Evolutionary conservation across 163 green algal genomes (phyloP).

Genomic region (Smithsoniella earleae): DNA sequence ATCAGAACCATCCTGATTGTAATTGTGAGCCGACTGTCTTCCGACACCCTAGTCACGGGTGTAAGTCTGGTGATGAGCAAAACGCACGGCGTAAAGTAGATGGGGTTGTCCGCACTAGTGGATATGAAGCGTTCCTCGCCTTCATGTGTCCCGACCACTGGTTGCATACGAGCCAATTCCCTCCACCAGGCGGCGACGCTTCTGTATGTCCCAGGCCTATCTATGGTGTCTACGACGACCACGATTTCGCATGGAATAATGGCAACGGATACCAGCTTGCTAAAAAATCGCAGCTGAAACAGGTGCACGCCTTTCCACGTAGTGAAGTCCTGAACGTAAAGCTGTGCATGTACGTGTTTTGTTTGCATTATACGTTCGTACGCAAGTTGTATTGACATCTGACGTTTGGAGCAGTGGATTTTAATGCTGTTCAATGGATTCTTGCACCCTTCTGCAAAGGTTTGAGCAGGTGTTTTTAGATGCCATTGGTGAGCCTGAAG

Average conservation of each 20-base stretch:
- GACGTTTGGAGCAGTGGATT: too few species aligned
- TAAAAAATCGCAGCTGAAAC: not conserved
- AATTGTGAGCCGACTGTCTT: conserved; percentile 1
- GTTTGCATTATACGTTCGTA: too few species aligned
- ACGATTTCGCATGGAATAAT: conserved; percentile 57
- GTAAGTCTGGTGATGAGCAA: conserved; percentile 18
- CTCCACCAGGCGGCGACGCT: conserved; percentile 40
- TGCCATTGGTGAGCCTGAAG: conserved; percentile 41
- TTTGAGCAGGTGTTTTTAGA: conserved; percentile 52
- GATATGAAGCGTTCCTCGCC: conserved; percentile 48
- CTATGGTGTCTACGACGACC: conserved; percentile 52
- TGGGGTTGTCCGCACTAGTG: not conserved
- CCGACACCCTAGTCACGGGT: conserved; percentile 1
- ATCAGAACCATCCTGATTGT: conserved; percentile 3
- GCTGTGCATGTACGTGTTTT: not conserved
- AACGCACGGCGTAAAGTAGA: conserved; percentile 14
- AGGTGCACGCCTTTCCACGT: not conserved
- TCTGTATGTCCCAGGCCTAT: conserved; percentile 43
- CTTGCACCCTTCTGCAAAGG: too few species aligned
- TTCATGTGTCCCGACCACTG: conserved; percentile 52
- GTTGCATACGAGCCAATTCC: conserved; percentile 31
- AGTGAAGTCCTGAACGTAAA: not conserved
- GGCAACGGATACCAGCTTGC: conserved; percentile 37
- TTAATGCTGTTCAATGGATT: too few species aligned
- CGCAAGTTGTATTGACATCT: too few species aligned